Conservation (phyloP, 106 monocot species). For the Iris macrosiphon region DNA sequence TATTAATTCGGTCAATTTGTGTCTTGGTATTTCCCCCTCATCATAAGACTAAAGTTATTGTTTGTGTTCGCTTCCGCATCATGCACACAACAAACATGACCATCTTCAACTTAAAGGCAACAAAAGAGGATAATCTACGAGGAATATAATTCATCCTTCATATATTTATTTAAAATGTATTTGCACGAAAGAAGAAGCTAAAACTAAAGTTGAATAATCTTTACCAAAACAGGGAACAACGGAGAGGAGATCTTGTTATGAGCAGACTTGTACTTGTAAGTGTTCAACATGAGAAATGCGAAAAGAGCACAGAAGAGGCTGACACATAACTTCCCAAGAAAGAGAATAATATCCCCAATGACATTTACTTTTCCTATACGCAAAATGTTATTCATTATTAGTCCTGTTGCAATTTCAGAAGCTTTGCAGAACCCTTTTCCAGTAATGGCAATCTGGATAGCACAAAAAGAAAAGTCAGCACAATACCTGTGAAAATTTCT, state of each 20-base stretch:
- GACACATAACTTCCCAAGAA: conserved; percentile 92
- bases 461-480: background rate
- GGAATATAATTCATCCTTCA: too few species aligned
- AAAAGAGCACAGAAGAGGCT: conserved; percentile 89
- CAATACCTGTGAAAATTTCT: too few species aligned
- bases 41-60: too few species aligned
- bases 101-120: too few species aligned
- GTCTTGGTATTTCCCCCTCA: too few species aligned
- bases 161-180: too few species aligned
- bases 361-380: conserved; percentile 99
- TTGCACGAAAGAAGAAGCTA: too few species aligned
- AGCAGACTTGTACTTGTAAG: conserved; percentile 85
- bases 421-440: conserved; percentile 98
- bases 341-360: conserved; percentile 95
- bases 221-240: conserved; percentile 93
- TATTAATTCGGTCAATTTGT: too few species aligned
- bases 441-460: conserved; percentile 84
- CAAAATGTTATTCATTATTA: conserved; percentile 97
- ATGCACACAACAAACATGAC: too few species aligned
- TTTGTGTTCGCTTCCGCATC: too few species aligned
- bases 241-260: conserved; percentile 98
- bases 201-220: conserved; percentile 9
- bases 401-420: conserved; percentile 76
- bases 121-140: too few species aligned
- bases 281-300: conserved; percentile 95